phyloP scores from a whole-genome alignment of 192 early-diverging fungal species.

The Umbelopsis sp. region DNA sequence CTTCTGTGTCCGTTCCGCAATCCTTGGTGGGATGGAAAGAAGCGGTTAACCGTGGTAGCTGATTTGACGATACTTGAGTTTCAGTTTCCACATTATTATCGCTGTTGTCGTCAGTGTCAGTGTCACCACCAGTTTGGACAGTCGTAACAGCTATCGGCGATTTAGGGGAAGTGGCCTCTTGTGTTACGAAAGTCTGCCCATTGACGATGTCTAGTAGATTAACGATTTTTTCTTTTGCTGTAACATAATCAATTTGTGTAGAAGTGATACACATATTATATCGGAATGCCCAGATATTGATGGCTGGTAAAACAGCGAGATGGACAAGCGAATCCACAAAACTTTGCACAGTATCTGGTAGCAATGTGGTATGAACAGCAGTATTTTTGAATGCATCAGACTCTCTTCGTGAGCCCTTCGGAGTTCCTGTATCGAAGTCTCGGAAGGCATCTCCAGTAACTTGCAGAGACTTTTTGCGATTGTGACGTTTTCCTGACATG shows the following conservation, averaged over 20 bases:
- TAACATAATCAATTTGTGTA: slow-evolving; percentile 9
- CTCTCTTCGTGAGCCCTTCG: slow-evolving; percentile 6
- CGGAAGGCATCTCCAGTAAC: slow-evolving; percentile 10
- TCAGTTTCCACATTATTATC: not conserved
- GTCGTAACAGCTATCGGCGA: not conserved
- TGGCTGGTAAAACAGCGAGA: slow-evolving; percentile 9
- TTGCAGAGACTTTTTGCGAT: not conserved
- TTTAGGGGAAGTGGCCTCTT: not conserved
- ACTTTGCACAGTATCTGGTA: slow-evolving; percentile 21
- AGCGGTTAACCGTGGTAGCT: not conserved
- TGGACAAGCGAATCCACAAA: slow-evolving; percentile 19
- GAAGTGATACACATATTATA: not conserved
- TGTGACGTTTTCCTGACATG: not conserved
- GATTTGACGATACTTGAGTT: not conserved
- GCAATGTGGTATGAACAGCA: slow-evolving; percentile 4
- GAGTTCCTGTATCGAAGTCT: slow-evolving; percentile 6
- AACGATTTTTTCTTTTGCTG: not conserved
- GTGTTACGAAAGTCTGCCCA: not conserved
- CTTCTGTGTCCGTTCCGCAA: not conserved
- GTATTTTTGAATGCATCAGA: slow-evolving; percentile 3
- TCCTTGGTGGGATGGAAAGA: not conserved
- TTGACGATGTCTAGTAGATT: not conserved
- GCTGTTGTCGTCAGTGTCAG: not conserved
- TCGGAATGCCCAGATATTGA: slow-evolving; percentile 14
- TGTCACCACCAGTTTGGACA: not conserved